A percentile compares a stretch with the other conserved stretches of the same genome.
Evolutionary conservation across 2,329 filamentous ascomycete genomes (phyloP).

Genomic region (Exophiala bonariae): DNA sequence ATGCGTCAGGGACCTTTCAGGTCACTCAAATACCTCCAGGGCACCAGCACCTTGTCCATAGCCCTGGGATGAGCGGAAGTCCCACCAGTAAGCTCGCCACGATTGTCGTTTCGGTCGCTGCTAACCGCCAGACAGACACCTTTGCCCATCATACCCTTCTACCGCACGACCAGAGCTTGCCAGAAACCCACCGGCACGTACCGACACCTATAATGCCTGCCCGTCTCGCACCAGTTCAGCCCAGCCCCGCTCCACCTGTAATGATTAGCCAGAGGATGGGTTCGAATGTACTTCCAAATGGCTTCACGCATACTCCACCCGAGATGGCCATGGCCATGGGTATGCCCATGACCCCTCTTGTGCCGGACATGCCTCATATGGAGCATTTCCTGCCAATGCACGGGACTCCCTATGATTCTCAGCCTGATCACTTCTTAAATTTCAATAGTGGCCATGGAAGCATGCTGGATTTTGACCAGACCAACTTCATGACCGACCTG

Average conservation of each 20-base stretch:
- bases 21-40: slow-evolving; percentile 26
- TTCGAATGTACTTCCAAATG: slow-evolving; percentile 21
- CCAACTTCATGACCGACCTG: slow-evolving; percentile 25
- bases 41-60: slow-evolving; percentile 22
- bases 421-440: slow-evolving; percentile 27
- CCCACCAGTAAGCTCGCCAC: too few relatives aligned
- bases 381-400: slow-evolving; percentile 27
- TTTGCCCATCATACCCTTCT: slow-evolving; percentile 16
- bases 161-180: slow-evolving; percentile 23
- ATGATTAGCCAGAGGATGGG: slow-evolving; percentile 21
- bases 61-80: slow-evolving; percentile 6
- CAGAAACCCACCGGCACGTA: slow-evolving; percentile 23
- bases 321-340: slow-evolving; percentile 15
- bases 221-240: too few relatives aligned
- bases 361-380: slow-evolving; percentile 28
- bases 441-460: slow-evolving; percentile 21
- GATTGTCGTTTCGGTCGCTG: too few relatives aligned
- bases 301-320: slow-evolving; percentile 27
- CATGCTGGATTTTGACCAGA: slow-evolving; percentile 28
- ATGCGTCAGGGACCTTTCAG: slow-evolving; percentile 27
- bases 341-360: slow-evolving; percentile 28
- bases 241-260: slow-evolving; percentile 25
- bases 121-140: slow-evolving; percentile 13
- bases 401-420: slow-evolving; percentile 24
- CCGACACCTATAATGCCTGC: too few relatives aligned